phyloP scores from a whole-genome alignment of 306 rosid species.

The cucumber (Cucumis sativus) region DNA sequence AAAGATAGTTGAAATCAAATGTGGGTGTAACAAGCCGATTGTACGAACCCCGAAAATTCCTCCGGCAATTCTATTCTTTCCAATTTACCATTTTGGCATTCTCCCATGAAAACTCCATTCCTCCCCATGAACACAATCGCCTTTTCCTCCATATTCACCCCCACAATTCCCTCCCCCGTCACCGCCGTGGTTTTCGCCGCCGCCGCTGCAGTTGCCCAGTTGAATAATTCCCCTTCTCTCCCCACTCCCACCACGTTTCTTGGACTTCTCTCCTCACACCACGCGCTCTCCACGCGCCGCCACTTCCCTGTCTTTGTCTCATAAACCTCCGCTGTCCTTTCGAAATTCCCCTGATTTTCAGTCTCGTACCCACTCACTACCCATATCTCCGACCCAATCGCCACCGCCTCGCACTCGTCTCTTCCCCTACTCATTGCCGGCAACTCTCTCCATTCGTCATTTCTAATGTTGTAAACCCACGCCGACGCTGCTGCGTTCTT shows the following conservation, averaged over 20 bases:
- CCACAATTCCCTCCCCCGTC: constrained; percentile 19
- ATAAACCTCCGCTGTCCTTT: constrained; percentile 19
- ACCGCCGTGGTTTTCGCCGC: constrained; percentile 8
- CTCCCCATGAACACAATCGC: constrained; percentile 23
- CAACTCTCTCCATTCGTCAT: constrained; percentile 32
- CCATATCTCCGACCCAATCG: constrained; percentile 32
- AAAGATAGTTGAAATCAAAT: constrained; percentile 5
- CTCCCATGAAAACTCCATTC: constrained; percentile 15
- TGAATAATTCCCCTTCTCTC: constrained; percentile 20
- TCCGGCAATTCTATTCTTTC: constrained; percentile 8
- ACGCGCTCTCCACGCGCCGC: constrained; percentile 33
- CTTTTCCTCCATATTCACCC: constrained; percentile 14
- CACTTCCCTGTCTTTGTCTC: constrained; percentile 20
- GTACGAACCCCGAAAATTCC: constrained; percentile 28
- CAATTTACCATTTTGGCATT: constrained; percentile 28
- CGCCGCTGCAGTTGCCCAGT: constrained; percentile 18
- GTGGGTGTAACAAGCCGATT: constrained; percentile 35
- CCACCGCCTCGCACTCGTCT: constrained; percentile 48
- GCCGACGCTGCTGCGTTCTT: constrained; percentile 38
- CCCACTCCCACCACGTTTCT: constrained; percentile 25
- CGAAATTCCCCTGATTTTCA: constrained; percentile 35
- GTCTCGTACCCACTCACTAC: constrained; percentile 44
- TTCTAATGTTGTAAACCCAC: constrained; percentile 24
- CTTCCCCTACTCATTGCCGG: constrained; percentile 27
- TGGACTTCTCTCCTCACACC: constrained; percentile 26